Evolutionary conservation across 2,329 filamentous ascomycete species (phyloP).

Genomic region (Alternaria angustiovoidea): DNA sequence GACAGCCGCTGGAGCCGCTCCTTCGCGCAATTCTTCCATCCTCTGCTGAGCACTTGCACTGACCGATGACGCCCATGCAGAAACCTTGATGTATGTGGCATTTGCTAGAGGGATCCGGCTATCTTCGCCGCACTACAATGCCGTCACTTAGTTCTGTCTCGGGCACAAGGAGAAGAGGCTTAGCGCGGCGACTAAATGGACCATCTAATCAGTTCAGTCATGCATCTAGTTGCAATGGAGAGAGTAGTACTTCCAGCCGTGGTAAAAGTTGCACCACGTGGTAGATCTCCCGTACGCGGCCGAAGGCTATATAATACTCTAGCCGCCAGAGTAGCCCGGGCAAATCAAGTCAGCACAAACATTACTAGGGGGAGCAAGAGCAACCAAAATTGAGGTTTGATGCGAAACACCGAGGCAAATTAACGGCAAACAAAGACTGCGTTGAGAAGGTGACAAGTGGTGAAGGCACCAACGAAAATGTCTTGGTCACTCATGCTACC

Average conservation of each 20-base stretch:
- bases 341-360: background rate
- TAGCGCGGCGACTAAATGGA: conserved; percentile 10
- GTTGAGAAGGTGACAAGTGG: conserved; percentile 8
- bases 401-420: background rate
- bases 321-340: conserved; percentile 19
- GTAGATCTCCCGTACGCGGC: conserved; percentile 33
- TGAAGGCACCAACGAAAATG: conserved; percentile 7
- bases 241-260: background rate
- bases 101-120: background rate
- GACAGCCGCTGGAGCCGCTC: conserved; percentile 1
- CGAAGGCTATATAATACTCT: conserved; percentile 10
- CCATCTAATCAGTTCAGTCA: background rate
- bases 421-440: conserved; percentile 4
- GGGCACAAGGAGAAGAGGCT: conserved; percentile 1
- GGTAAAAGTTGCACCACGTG: conserved; percentile 16
- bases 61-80: conserved; percentile 3
- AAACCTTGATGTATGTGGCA: background rate
- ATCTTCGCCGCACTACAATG: conserved; percentile 10
- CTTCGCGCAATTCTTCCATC: background rate
- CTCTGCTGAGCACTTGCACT: background rate
- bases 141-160: conserved; percentile 20
- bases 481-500: background rate
- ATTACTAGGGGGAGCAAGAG: background rate
- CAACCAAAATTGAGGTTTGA: background rate
- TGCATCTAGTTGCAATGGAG: background rate